Conservation (phyloP, 139 green algal species). For the Closterium sp. region DNA sequence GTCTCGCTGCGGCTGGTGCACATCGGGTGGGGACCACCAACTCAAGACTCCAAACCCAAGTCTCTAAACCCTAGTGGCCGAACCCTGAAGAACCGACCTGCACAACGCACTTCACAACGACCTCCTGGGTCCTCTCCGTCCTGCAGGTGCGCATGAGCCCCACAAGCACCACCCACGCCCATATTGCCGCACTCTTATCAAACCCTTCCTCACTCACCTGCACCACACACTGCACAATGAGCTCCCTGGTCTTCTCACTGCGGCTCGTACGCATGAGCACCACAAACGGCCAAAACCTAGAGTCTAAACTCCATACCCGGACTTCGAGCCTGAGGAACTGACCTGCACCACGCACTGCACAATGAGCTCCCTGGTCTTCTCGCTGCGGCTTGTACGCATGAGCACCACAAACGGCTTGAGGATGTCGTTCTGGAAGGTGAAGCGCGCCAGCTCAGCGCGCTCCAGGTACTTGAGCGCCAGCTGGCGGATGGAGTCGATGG, state of each 20-base stretch:
- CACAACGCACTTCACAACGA: slow-evolving; percentile 90
- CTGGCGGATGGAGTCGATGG: slow-evolving; percentile 76
- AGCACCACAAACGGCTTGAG: slow-evolving; percentile 95
- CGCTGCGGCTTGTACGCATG: slow-evolving; percentile 76
- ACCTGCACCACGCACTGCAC: slow-evolving; percentile 80
- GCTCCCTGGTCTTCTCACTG: slow-evolving; percentile 86
- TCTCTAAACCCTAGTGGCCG: too few relatives aligned
- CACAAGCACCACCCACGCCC: slow-evolving; percentile 69
- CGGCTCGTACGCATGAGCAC: slow-evolving; percentile 86
- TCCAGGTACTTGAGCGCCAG: slow-evolving; percentile 88
- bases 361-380: slow-evolving; percentile 95
- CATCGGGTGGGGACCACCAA: too few relatives aligned
- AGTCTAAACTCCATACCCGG: too few relatives aligned
- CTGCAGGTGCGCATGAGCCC: slow-evolving; percentile 85
- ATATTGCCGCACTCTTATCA: not conserved
- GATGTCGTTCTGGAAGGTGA: slow-evolving; percentile 99
- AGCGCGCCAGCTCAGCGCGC: slow-evolving; percentile 95
- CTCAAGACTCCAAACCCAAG: not conserved
- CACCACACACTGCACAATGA: slow-evolving; percentile 89
- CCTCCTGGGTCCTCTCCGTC: slow-evolving; percentile 85
- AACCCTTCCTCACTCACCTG: slow-evolving; percentile 52
- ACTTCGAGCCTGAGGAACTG: too few relatives aligned
- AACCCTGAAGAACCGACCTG: too few relatives aligned
- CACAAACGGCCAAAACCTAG: slow-evolving; percentile 85
- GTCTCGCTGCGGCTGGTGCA: too few relatives aligned